A percentile compares a stretch with the other conserved stretches of the same genome.
Evolutionary conservation across 148 eudicot genomes (phyloP).

Genomic region (Gaultheria prostrata): DNA sequence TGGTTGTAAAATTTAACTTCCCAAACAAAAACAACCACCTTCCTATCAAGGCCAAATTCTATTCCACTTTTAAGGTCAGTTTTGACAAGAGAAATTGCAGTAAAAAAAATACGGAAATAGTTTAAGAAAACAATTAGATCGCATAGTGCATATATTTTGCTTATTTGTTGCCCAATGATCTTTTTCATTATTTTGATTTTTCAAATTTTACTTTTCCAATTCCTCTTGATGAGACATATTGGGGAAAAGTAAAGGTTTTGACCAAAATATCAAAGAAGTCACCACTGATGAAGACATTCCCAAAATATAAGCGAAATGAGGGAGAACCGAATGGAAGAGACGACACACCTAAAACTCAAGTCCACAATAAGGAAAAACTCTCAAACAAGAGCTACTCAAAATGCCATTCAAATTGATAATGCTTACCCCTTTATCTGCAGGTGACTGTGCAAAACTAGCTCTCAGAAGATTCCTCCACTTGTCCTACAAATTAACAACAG

Average conservation of each 20-base stretch:
- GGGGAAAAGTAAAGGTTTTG: neutral
- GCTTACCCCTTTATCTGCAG: constrained; percentile 78
- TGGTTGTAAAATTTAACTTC: too few relatives aligned
- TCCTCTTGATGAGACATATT: neutral
- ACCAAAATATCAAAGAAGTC: neutral
- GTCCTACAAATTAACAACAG: constrained; percentile 53
- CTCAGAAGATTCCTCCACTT: constrained; percentile 98
- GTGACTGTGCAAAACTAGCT: constrained; percentile 65
- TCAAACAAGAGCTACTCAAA: neutral
- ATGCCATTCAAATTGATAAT: neutral
- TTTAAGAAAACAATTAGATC: neutral
- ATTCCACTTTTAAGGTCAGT: too few relatives aligned
- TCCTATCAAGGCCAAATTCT: too few relatives aligned
- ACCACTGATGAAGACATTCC: neutral
- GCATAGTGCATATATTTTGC: neutral
- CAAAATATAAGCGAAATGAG: neutral
- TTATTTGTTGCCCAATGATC: neutral
- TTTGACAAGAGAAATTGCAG: too few relatives aligned
- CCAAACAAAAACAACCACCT: too few relatives aligned
- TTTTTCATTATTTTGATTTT: neutral
- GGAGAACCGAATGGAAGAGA: neutral
- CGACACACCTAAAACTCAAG: neutral
- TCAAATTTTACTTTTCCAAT: neutral
- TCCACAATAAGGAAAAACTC: neutral
- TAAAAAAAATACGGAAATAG: too few relatives aligned